Base-by-base conservation (phyloP, 495 filamentous ascomycete species). In the Chaetomium tenue region DNA sequence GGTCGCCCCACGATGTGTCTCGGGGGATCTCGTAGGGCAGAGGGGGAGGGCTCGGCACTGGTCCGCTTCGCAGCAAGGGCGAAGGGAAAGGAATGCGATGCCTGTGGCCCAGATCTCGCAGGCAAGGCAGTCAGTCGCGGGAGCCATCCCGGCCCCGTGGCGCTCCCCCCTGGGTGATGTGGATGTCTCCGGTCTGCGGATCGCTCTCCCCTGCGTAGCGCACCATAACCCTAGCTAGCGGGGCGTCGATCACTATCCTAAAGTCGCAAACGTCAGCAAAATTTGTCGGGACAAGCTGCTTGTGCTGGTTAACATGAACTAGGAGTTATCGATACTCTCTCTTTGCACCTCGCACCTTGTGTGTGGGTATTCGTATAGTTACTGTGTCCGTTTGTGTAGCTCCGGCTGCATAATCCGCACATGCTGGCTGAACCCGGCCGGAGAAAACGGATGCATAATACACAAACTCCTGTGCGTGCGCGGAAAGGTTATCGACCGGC, bases 201-300 rank as follows among this genome's bases (percentile, higher is more conserved):
- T 30, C 18, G 39, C 18, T 46, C 42, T 58, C 42, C 58, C 58
- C 44, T 53, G 30, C 46, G 59, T 26, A 42, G 33, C 46, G 28
- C 58, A 60, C 25, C 40, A n/a, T 18, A 37, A 60, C 5, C 26
- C 58, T 50, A 44, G 25, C 26, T 1, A 46, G 58, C 58, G 58
- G 60, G 61, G 61, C 42, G 61, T 57, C 61, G 61, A 63, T 63
- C 61, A 63, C 51, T 46, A 44, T 39, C 60, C 16, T 13, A 55
- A 47, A 25, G 23, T 12, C 12, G 15, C 39, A 20, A 46, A 15
- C 16, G 22, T 53, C 39, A 47, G 50, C 50, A 47, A 44, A 33
- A 47, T 50, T 52, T 61, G 58, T 18, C 48, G 20, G 46, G 58
- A 18, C 57, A 48, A 47, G 47, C 11, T 53, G 50, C 9, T n/a